Evolutionary conservation across 306 rosid genomes (phyloP).

Genomic region (Carpinus fangiana): DNA sequence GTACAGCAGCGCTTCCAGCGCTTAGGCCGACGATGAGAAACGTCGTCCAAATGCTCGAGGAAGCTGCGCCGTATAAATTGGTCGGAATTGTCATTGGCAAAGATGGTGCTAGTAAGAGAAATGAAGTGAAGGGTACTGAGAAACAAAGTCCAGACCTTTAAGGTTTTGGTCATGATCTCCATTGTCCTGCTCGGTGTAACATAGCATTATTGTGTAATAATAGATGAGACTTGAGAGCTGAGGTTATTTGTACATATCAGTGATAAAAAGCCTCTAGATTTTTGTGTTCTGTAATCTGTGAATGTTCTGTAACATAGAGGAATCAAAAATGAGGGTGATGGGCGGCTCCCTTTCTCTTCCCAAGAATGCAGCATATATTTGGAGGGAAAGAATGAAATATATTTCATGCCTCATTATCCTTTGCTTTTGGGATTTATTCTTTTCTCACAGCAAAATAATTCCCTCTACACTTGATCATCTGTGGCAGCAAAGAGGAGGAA

Average conservation of each 20-base stretch:
- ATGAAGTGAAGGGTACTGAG: slow-evolving; percentile 20
- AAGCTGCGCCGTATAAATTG: slow-evolving; percentile 61
- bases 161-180: not conserved
- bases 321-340: not conserved
- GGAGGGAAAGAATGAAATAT: too few species aligned
- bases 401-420: too few species aligned
- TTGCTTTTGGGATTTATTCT: too few species aligned
- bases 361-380: too few species aligned
- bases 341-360: not conserved
- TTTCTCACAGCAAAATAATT: too few species aligned
- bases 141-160: slow-evolving; percentile 17
- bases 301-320: not conserved
- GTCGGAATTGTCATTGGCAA: slow-evolving; percentile 57
- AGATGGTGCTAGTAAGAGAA: slow-evolving; percentile 42
- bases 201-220: not conserved
- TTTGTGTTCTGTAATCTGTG: not conserved
- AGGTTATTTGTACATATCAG: slow-evolving; percentile 9
- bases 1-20: slow-evolving; percentile 66
- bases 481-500: too few species aligned
- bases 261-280: not conserved
- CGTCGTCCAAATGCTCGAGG: slow-evolving; percentile 86
- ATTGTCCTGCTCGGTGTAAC: not conserved
- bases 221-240: not conserved
- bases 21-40: slow-evolving; percentile 77
- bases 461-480: too few species aligned